Conservation (phyloP, 768 basidiomycete genomes). For the Clavaria fumosa region DNA sequence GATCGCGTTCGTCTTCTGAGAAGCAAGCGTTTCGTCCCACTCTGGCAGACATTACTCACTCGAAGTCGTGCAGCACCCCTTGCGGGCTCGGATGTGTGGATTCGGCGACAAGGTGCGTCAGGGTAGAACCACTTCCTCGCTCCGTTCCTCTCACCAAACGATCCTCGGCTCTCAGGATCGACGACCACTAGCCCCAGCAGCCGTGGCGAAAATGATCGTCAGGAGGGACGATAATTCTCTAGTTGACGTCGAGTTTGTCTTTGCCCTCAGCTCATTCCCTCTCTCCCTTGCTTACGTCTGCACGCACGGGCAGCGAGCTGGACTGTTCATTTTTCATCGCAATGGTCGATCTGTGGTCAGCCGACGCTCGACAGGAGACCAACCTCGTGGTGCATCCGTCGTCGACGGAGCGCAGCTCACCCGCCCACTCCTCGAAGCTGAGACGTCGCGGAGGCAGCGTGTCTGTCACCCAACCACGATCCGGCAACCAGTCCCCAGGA, state of each 20-base stretch:
- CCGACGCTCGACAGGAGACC: conserved; percentile 66
- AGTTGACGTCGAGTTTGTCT: conserved; percentile 62
- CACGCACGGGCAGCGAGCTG: conserved; percentile 40
- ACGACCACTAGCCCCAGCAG: conserved; percentile 81
- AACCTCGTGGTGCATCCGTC: conserved; percentile 84
- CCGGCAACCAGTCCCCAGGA: conserved; percentile 32
- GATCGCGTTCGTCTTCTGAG: conserved; percentile 4
- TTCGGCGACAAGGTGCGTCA: conserved; percentile 80
- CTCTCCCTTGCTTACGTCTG: too few relatives aligned
- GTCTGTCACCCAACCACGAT: conserved; percentile 21
- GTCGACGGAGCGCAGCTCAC: conserved; percentile 59
- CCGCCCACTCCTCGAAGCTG: conserved; percentile 28
- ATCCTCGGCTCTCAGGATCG: conserved; percentile 62
- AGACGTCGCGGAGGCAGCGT: conserved; percentile 26
- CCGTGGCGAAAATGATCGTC: conserved; percentile 73
- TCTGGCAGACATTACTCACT: conserved; percentile 58
- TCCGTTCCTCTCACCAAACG: conserved; percentile 2
- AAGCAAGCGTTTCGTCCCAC: conserved; percentile 8
- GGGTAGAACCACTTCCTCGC: conserved; percentile 4
- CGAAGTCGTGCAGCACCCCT: conserved; percentile 75
- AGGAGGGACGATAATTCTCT: conserved; percentile 47
- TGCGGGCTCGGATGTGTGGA: conserved; percentile 89
- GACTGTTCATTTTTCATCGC: conserved; percentile 82
- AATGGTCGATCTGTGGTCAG: conserved; percentile 87
- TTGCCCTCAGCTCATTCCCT: too few relatives aligned